Base-by-base conservation (phyloP, 202 grass and related monocot species). In the Carex arenaria region DNA sequence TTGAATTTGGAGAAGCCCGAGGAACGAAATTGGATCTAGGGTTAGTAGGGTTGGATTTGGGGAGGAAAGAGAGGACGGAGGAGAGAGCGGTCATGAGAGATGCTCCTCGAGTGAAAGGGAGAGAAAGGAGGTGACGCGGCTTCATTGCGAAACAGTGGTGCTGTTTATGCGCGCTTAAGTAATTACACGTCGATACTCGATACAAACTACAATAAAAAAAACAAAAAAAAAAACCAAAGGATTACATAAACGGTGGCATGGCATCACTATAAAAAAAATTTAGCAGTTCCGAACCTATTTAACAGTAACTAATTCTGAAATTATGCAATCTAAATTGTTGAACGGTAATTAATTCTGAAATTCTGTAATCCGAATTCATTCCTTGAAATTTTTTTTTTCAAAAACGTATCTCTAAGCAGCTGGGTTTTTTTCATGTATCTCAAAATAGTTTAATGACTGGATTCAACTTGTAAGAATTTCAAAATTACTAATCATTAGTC, bases 11-110 rank as follows among this genome's bases (percentile, higher is more conserved):
- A 12, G 81, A 47, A 43, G 91, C 87, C n/a, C 87, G 86, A 72
- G 89, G 63, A 51, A 90, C 23, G 34, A 86, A 87, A 34, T 32
- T 77, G 52, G 72, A 10, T 80, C 68, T 34, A 62, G 84, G 82
- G 23, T 79, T 40, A 52, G 69, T 40, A 52, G 69, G 0, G 56
- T 32, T 2, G 31, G 64, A 69, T 26, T 60, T 72, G 14, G 69
- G 81, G 67, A 79, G 80, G 85, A 23, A 45, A 34, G 71, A 53
- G 72, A 84, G 52, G 7, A 66, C 22, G 36, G 81, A 69, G 45
- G 78, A 77, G 18, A 82, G 85, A 22, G 45, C 22, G 42, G 65
- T 67, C 56, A 36, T 78, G 12, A 63, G 56, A 2, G 64, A 77
- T 69, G 6, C n/a, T 62, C 61, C 42, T 26, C 26, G 26, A 67